Percentiles rank a stretch among this genome's conserved stretches.
phyloP scores from a whole-genome alignment of 176 grass and related monocot genomes.

The Aegilops sharonensis region DNA sequence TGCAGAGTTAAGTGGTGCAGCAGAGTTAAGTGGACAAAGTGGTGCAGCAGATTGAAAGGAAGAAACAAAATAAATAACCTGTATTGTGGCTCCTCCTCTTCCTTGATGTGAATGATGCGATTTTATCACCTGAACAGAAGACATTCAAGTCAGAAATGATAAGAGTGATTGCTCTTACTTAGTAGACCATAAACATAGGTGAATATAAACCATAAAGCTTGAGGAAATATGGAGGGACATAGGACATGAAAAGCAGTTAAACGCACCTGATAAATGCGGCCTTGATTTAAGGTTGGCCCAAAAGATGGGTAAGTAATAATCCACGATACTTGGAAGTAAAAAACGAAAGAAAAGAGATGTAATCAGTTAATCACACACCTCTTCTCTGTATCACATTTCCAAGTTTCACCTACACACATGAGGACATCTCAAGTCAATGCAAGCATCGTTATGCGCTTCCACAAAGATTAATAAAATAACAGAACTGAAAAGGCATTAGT shows the following conservation, averaged over 20 bases:
- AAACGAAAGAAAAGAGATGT: constrained; percentile 28
- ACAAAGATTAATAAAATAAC: neutral
- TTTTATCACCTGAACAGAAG: constrained; percentile 61
- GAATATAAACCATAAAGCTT: neutral
- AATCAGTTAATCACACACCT: constrained; percentile 51
- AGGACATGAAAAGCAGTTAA: constrained; percentile 5
- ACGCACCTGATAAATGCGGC: constrained; percentile 69
- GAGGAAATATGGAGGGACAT: neutral
- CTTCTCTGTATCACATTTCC: constrained; percentile 80
- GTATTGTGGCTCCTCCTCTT: constrained; percentile 85
- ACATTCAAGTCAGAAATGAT: constrained; percentile 21
- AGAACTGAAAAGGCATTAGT: neutral
- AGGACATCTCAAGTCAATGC: constrained; percentile 22
- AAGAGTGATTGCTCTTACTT: neutral
- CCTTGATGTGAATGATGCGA: constrained; percentile 72
- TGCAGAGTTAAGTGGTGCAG: neutral
- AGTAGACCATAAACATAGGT: neutral
- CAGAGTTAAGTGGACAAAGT: neutral
- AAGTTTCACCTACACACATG: constrained; percentile 63
- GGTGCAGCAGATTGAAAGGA: neutral
- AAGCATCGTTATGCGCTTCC: neutral
- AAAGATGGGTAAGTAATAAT: constrained; percentile 32
- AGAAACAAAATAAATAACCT: constrained; percentile 38
- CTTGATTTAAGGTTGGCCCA: constrained; percentile 52
- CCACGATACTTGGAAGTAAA: constrained; percentile 21